phyloP scores from a whole-genome alignment of 2,329 filamentous ascomycete genomes.

The Botryosphaeria agaves region DNA sequence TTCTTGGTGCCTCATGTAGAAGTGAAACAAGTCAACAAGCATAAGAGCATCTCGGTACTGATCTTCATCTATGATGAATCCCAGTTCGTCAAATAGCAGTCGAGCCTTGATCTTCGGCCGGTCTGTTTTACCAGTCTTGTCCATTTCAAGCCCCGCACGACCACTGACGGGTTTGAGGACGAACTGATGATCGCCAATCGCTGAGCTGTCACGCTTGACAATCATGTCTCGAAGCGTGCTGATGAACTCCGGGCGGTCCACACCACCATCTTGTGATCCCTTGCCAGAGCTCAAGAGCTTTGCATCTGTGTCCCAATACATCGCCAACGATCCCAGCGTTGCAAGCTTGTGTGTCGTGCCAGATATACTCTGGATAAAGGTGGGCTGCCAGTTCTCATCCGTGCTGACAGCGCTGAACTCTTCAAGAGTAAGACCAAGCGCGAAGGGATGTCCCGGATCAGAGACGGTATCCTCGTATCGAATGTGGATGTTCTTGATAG shows the following conservation, averaged over 20 bases:
- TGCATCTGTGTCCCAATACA: conserved; percentile 98
- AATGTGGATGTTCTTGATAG: conserved; percentile 94
- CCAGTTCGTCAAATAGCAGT: conserved; percentile 90
- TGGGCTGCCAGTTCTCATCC: conserved; percentile 84
- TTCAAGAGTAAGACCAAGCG: conserved; percentile 77
- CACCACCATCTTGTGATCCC: conserved; percentile 45
- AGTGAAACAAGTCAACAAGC: conserved; percentile 97
- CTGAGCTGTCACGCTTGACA: conserved; percentile 45
- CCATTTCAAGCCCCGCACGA: conserved; percentile 82
- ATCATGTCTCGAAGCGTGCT: conserved; percentile 65
- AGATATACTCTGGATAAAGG: conserved; percentile 80
- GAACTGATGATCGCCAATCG: conserved; percentile 56
- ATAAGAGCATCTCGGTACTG: conserved; percentile 95
- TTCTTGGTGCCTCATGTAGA: conserved; percentile 93
- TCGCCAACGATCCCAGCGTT: conserved; percentile 70
- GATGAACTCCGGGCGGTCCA: conserved; percentile 62
- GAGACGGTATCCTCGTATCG: conserved; percentile 97
- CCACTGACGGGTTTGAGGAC: conserved; percentile 93
- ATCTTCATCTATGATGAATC: conserved; percentile 90
- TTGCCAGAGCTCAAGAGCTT: conserved; percentile 67
- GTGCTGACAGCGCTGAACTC: conserved; percentile 97
- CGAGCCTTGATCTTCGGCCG: conserved; percentile 79
- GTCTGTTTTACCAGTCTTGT: conserved; percentile 72
- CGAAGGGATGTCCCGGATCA: conserved; percentile 86
- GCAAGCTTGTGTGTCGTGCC: conserved; percentile 84